phyloP scores from a whole-genome alignment of 139 green algal species.

The Picochlorum costavermella region DNA sequence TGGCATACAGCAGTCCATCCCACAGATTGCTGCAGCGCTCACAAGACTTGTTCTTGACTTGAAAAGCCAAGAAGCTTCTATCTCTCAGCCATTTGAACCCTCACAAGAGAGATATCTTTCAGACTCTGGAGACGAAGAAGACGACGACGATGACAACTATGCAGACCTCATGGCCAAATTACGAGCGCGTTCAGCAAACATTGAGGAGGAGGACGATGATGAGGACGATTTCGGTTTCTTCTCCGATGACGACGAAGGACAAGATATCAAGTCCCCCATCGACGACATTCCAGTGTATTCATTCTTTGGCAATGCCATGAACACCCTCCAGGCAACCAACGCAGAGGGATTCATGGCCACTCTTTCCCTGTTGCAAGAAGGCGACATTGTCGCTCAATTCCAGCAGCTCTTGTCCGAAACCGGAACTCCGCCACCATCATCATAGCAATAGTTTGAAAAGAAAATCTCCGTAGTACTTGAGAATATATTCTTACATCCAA shows the following conservation, averaged over 20 bases:
- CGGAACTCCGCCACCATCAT: no score
- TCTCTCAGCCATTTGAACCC: background rate
- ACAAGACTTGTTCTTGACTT: conserved; percentile 33
- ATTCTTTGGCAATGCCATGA: conserved; percentile 51
- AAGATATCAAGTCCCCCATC: conserved; percentile 43
- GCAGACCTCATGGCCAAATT: conserved; percentile 28
- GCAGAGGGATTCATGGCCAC: conserved; percentile 30
- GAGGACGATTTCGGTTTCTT: conserved; percentile 27
- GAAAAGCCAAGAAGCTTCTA: conserved; percentile 30
- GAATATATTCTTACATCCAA: no score
- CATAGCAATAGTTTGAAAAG: no score
- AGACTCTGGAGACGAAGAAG: conserved; percentile 5
- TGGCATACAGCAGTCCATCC: conserved; percentile 20
- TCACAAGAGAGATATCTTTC: conserved; percentile 10
- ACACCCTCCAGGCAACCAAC: conserved; percentile 38
- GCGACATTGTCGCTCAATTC: background rate
- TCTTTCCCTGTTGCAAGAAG: background rate
- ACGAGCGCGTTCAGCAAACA: background rate
- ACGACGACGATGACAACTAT: conserved; percentile 25
- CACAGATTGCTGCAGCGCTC: conserved; percentile 28
- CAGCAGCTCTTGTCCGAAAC: background rate
- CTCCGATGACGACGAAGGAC: conserved; percentile 31
- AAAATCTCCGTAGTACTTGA: no score
- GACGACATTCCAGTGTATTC: conserved; percentile 61
- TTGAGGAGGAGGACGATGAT: background rate